Conservation (phyloP, 768 basidiomycete species). For the Mycena floridula region DNA sequence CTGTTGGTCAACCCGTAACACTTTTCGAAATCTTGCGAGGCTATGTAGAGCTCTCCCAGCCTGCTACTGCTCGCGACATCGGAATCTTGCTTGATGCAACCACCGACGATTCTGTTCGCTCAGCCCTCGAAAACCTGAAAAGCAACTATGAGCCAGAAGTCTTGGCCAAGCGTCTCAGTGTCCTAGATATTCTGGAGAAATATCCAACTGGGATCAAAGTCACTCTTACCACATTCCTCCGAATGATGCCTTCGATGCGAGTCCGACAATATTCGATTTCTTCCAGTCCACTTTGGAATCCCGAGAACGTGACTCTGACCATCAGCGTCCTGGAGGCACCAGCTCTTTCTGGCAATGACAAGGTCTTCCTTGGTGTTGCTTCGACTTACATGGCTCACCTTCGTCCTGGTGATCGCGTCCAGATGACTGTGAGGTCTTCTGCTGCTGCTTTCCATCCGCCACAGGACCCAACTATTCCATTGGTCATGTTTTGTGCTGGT, state of each 20-base stretch:
- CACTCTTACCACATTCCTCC: slow-evolving; percentile 29
- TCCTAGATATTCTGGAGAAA: slow-evolving; percentile 35
- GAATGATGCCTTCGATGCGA: slow-evolving; percentile 39
- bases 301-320: slow-evolving; percentile 36
- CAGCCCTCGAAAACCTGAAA: slow-evolving; percentile 23
- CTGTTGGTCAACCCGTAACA: slow-evolving; percentile 29
- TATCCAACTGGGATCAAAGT: slow-evolving; percentile 27
- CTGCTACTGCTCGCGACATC: slow-evolving; percentile 36
- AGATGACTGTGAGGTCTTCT: slow-evolving; percentile 35
- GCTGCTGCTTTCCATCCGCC: slow-evolving; percentile 37
- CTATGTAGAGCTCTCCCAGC: slow-evolving; percentile 43
- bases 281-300: slow-evolving; percentile 39
- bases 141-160: slow-evolving; percentile 27
- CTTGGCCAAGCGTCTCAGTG: slow-evolving; percentile 27
- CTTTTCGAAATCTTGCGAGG: slow-evolving; percentile 32
- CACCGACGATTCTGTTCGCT: slow-evolving; percentile 17
- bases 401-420: slow-evolving; percentile 33
- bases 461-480: slow-evolving; percentile 29
- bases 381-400: slow-evolving; percentile 38
- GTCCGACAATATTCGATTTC: slow-evolving; percentile 47
- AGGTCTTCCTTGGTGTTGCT: slow-evolving; percentile 38
- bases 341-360: slow-evolving; percentile 23
- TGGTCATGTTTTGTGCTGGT: slow-evolving; percentile 42
- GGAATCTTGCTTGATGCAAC: slow-evolving; percentile 22
- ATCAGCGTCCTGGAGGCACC: slow-evolving; percentile 36